Evolutionary conservation across 495 filamentous ascomycete species (phyloP).

Genomic region (Podospora tetraspora): DNA sequence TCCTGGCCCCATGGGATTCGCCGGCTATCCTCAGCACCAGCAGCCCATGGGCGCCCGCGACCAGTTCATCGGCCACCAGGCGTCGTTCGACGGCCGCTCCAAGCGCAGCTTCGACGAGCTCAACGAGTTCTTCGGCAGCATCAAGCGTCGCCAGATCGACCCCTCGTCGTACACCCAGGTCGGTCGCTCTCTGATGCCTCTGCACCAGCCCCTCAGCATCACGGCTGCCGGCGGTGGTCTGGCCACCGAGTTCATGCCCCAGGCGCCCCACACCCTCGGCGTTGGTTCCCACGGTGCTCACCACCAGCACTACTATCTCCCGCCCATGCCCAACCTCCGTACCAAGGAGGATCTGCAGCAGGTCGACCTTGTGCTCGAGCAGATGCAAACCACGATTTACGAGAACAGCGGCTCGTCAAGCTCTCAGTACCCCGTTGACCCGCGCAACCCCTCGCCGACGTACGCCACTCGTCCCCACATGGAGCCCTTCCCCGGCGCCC

Average conservation of each 20-base stretch:
- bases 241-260: conserved; percentile 60
- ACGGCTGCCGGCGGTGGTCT: conserved; percentile 55
- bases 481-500: conserved; percentile 46
- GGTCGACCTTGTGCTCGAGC: conserved; percentile 88
- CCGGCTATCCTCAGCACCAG: conserved; percentile 40
- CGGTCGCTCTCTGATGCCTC: conserved; percentile 67
- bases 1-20: conserved; percentile 48
- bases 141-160: conserved; percentile 84
- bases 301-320: conserved; percentile 68
- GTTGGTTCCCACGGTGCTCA: conserved; percentile 50
- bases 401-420: conserved; percentile 65
- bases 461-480: conserved; percentile 40
- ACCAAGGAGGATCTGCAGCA: conserved; percentile 90
- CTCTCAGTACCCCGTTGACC: conserved; percentile 46
- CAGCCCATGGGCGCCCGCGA: conserved; percentile 48
- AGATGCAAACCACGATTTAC: conserved; percentile 91
- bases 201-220: conserved; percentile 64
- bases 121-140: conserved; percentile 88
- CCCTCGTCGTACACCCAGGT: conserved; percentile 77
- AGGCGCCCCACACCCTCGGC: conserved; percentile 47
- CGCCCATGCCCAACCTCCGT: conserved; percentile 76
- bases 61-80: conserved; percentile 48
- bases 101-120: conserved; percentile 84
- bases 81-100: conserved; percentile 54
- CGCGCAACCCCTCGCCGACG: conserved; percentile 70